Evolutionary conservation across 345 rosid species (phyloP), one percentile per base, ranked within the genome.

Genomic region (Eucalyptus marginata): DNA sequence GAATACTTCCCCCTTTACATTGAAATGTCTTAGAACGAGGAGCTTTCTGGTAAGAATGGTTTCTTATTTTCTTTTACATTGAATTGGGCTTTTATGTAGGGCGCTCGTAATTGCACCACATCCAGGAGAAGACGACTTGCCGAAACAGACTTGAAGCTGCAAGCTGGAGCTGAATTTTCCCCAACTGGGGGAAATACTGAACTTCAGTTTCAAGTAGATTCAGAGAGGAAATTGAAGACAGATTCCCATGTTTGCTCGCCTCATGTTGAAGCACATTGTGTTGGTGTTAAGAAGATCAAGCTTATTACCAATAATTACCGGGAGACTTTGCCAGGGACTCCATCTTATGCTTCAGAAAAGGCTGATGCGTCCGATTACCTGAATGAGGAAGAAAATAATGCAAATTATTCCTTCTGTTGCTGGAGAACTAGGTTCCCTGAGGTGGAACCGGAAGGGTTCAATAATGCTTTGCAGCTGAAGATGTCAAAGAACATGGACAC

Each of bases 311-410:
- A 66, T 40, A 86, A 59, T 47, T 88, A 27, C 71, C 31, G 4
- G 17, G 88, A 16, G 85, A 47, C 50, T 33, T 46, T 52, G 64
- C 90, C 68, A 4, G 71, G 36, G 43, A 59, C 58, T 86, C 76
- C 89, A 83, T 89, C 90, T 66, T 80, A 58, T 43, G 50, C 81
- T 46, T 88, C 51, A 17, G 89, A 89, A 64, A 88, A 88, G 93
- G 91, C 88, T 81, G 92, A 85, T 58, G 86, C 88, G 20, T 44
- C 87, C 87, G 76, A 86, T 66, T 76, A 76, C 84, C 84, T 10
- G 84, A 76, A 40, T 40, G 84, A 86, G 84, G 91, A 86, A 90
- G 87, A 90, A 88, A 88, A 44, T 58, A 84, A 59, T 88, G 81
- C 88, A 87, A 71, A 47, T 87, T 90, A 91, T 83, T 90, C 87